phyloP scores from a whole-genome alignment of 1,284 basidiomycete species.

The Ceratobasidium sp. region DNA sequence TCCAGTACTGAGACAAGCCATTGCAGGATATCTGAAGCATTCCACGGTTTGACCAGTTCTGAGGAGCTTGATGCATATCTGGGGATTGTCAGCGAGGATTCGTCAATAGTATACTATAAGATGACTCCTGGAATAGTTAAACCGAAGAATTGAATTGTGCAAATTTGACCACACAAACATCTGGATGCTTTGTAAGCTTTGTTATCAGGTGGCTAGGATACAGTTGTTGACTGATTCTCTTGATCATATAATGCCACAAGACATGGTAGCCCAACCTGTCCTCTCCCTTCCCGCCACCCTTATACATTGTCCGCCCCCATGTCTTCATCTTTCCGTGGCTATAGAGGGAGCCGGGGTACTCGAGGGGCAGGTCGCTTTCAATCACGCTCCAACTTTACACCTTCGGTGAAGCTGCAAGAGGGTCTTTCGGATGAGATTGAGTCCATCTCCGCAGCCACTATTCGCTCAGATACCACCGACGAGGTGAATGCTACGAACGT shows the following conservation, averaged over 20 bases:
- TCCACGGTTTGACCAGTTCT: not conserved
- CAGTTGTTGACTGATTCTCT: conserved; percentile 17
- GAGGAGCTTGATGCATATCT: conserved; percentile 53
- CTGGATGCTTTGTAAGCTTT: conserved; percentile 21
- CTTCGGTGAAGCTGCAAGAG: not conserved
- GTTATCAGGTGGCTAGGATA: conserved; percentile 19
- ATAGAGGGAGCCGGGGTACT: not conserved
- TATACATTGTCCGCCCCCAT: not conserved
- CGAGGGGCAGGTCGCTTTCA: conserved; percentile 19
- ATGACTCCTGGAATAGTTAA: conserved; percentile 75
- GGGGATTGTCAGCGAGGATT: conserved; percentile 73
- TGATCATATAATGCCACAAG: not conserved
- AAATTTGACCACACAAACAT: conserved; percentile 48
- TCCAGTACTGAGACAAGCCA: conserved; percentile 45
- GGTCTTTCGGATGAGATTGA: conserved; percentile 10
- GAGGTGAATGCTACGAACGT: conserved; percentile 7
- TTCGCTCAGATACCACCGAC: not conserved
- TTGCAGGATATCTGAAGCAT: conserved; percentile 19
- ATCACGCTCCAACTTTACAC: not conserved
- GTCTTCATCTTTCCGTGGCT: conserved; percentile 5
- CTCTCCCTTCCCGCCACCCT: not conserved
- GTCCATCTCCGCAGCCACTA: not conserved
- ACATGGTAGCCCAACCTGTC: not conserved
- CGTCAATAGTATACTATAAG: conserved; percentile 81
- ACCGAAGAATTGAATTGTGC: conserved; percentile 56